These are phyloP conservation scores for Citrus mangshanensis DNA, from an alignment of 345 rosid genomes.

Conservation along the genomic window DNA sequence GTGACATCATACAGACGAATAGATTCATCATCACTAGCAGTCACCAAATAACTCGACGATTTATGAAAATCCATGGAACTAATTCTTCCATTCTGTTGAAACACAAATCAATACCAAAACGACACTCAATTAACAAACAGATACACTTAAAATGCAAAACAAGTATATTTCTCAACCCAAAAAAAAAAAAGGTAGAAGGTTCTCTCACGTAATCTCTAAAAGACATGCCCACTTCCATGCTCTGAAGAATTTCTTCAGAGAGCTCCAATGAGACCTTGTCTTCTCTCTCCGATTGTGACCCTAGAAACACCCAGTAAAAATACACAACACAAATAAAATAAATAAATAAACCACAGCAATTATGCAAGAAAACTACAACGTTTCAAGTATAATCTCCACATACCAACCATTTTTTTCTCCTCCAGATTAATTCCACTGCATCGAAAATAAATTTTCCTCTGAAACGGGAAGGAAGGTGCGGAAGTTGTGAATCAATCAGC, in stretches of 20 bases:
- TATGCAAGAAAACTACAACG: background rate
- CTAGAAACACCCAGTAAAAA: conserved; percentile 16
- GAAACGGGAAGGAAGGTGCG: background rate
- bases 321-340: background rate
- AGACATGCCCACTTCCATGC: conserved; percentile 93
- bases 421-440: background rate
- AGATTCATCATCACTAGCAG: conserved; percentile 61
- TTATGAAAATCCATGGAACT: conserved; percentile 96
- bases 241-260: conserved; percentile 73
- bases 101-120: background rate
- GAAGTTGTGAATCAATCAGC: background rate
- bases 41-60: conserved; percentile 75
- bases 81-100: conserved; percentile 65
- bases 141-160: background rate
- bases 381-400: background rate
- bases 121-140: background rate
- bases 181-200: no score
- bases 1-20: no score
- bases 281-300: conserved; percentile 52
- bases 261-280: conserved; percentile 75
- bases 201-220: conserved; percentile 68
- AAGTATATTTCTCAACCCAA: background rate
- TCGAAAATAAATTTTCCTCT: background rate
- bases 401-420: conserved; percentile 31
- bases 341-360: background rate